Percentiles rank a stretch among this genome's conserved stretches.
Conservation (phyloP, 805 yeast genomes). For the Jamesozyma lodderae region DNA sequence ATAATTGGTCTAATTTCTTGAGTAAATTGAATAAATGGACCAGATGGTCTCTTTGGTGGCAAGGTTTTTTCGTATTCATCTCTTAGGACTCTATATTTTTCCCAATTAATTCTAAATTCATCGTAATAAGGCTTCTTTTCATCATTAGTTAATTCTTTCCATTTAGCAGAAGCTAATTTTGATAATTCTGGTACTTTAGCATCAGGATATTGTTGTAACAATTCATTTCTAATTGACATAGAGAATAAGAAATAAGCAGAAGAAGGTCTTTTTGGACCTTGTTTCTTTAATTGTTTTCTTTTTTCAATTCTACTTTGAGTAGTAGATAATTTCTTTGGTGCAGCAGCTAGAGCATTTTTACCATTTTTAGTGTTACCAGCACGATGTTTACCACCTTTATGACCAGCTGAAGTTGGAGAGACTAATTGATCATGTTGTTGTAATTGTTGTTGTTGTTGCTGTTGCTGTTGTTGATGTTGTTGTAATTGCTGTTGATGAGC, state of each 20-base stretch:
- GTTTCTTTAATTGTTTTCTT: constrained; percentile 29
- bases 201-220: constrained; percentile 27
- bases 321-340: constrained; percentile 27
- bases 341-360: constrained; percentile 5
- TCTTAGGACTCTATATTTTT: constrained; percentile 28
- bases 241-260: constrained; percentile 33
- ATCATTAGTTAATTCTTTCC: constrained; percentile 72
- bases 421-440: too few species aligned
- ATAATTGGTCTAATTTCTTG: constrained; percentile 29
- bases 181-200: constrained; percentile 34
- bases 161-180: constrained; percentile 76
- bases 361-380: background rate
- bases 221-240: constrained; percentile 27
- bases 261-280: constrained; percentile 33
- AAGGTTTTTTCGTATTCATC: constrained; percentile 29
- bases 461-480: constrained; percentile 3
- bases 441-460: constrained; percentile 2
- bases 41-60: constrained; percentile 34
- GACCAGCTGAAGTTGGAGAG: background rate
- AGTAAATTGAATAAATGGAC: constrained; percentile 31
- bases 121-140: constrained; percentile 76
- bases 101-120: constrained; percentile 33
- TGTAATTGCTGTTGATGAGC: constrained; percentile 5
- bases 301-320: constrained; percentile 31
- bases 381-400: background rate